A percentile compares a stretch with the other conserved stretches of the same genome.
These are phyloP conservation scores for Epichloe bromicola DNA, from an alignment of 2,329 filamentous ascomycete genomes.

Conservation along the genomic window DNA sequence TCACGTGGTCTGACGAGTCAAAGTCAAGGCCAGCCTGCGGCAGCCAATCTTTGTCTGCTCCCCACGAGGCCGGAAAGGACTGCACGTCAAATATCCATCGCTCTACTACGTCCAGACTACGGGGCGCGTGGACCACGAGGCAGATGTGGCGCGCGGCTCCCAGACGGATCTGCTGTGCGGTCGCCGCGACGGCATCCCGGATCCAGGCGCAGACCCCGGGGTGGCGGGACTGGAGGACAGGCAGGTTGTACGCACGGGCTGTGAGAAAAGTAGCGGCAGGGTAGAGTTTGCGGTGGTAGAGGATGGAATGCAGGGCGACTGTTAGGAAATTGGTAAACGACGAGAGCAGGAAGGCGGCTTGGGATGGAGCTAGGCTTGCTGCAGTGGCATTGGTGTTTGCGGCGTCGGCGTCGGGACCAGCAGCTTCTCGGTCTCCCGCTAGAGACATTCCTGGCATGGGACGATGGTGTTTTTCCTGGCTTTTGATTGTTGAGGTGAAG, in stretches of 20 bases:
- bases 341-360: constrained; percentile 39
- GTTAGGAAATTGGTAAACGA: constrained; percentile 71
- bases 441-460: not conserved
- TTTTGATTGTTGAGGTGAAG: too few species aligned
- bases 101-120: constrained; percentile 35
- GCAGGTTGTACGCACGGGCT: constrained; percentile 68
- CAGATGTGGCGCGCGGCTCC: constrained; percentile 34
- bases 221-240: constrained; percentile 76
- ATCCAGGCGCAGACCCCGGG: constrained; percentile 79
- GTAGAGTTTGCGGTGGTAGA: constrained; percentile 73
- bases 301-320: constrained; percentile 71
- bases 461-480: too few species aligned
- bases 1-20: constrained; percentile 1
- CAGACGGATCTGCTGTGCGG: constrained; percentile 54
- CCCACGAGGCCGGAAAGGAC: constrained; percentile 28
- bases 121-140: constrained; percentile 32
- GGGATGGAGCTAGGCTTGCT: constrained; percentile 18
- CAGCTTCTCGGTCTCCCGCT: not conserved
- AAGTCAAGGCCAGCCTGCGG: not conserved
- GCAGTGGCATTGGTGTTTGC: constrained; percentile 2
- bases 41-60: not conserved
- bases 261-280: constrained; percentile 65
- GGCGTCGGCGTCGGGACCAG: not conserved
- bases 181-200: constrained; percentile 62
- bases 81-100: constrained; percentile 48